A percentile compares a stretch with the other conserved stretches of the same genome.
Evolutionary conservation across 2,329 filamentous ascomycete genomes (phyloP).

Genomic region (Dryadomyces quercivorus): DNA sequence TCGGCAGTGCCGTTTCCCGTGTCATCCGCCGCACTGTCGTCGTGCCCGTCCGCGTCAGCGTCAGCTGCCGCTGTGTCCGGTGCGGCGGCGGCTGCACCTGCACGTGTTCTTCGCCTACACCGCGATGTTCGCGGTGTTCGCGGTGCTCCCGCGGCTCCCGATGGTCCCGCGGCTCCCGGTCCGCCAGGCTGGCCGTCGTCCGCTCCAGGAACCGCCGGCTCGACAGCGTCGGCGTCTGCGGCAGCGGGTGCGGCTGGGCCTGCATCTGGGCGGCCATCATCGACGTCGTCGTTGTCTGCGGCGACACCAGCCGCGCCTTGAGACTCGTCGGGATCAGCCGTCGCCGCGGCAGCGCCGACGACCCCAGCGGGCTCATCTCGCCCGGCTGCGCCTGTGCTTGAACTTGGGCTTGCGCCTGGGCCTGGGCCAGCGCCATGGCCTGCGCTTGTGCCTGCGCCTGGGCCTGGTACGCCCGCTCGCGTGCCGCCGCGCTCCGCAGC

Average conservation of each 20-base stretch:
- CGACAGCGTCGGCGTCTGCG: constrained; percentile 2
- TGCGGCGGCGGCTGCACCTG: not conserved
- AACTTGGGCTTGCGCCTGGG: not conserved
- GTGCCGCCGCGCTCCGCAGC: constrained; percentile 19
- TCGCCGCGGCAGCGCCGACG: constrained; percentile 39
- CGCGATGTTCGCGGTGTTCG: constrained; percentile 16
- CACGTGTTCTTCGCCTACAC: not conserved
- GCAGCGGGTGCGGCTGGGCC: not conserved
- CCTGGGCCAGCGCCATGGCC: constrained; percentile 14
- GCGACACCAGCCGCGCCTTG: constrained; percentile 31
- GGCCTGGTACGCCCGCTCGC: constrained; percentile 18
- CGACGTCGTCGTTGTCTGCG: constrained; percentile 23
- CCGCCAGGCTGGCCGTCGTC: constrained; percentile 24
- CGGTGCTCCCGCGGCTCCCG: constrained; percentile 18
- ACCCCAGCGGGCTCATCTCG: constrained; percentile 17
- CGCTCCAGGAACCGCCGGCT: constrained; percentile 38
- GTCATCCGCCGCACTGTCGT: constrained; percentile 17
- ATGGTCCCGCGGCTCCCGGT: constrained; percentile 27
- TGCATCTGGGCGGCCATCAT: constrained; percentile 1
- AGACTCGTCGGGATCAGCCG: constrained; percentile 37
- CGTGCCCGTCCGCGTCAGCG: constrained; percentile 23
- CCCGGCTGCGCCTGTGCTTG: not conserved
- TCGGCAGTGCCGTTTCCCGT: constrained; percentile 30
- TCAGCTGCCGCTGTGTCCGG: constrained; percentile 24
- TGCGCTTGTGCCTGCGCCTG: not conserved